These are phyloP conservation scores for Knoxdaviesia proteae DNA, from an alignment of 2,329 filamentous ascomycete genomes.

Conservation along the genomic window DNA sequence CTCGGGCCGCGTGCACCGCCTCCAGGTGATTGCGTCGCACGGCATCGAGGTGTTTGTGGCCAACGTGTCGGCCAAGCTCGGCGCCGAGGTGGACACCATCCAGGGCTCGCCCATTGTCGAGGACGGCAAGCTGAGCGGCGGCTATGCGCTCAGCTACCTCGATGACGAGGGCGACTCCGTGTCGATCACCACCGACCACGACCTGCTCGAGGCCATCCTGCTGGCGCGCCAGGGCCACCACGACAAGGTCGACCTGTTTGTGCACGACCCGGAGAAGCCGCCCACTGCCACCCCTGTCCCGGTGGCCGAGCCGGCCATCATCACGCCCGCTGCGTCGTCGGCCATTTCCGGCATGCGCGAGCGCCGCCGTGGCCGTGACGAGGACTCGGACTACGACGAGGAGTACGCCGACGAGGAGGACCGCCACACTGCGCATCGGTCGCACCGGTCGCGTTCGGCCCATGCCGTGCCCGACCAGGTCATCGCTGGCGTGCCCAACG, in stretches of 20 bases:
- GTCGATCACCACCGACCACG: conserved; percentile 87
- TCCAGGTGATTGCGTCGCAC: conserved; percentile 64
- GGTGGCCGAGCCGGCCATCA: conserved; percentile 17
- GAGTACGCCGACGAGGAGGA: conserved; percentile 31
- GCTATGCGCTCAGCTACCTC: conserved; percentile 85
- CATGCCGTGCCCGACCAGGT: conserved; percentile 46
- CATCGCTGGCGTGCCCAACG: conserved; percentile 82
- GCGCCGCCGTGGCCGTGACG: conserved; percentile 20
- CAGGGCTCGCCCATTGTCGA: conserved; percentile 63
- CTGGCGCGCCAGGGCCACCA: conserved; percentile 56
- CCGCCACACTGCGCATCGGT: conserved; percentile 23
- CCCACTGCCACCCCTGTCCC: conserved; percentile 45
- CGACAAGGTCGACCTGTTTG: conserved; percentile 94
- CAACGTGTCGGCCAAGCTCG: conserved; percentile 67
- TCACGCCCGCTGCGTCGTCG: conserved; percentile 27
- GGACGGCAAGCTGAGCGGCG: conserved; percentile 57
- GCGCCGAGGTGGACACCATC: conserved; percentile 60
- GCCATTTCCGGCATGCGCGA: conserved; percentile 23
- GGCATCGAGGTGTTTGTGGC: conserved; percentile 63
- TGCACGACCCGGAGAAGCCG: conserved; percentile 83
- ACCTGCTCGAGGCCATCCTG: conserved; percentile 73
- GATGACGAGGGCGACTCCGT: conserved; percentile 95
- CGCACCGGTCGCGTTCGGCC: conserved; percentile 17
- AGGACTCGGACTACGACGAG: conserved; percentile 37
- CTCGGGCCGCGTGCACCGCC: conserved; percentile 75